Conservation (phyloP, 2,329 filamentous ascomycete species). For the Simplicillium sp. region DNA sequence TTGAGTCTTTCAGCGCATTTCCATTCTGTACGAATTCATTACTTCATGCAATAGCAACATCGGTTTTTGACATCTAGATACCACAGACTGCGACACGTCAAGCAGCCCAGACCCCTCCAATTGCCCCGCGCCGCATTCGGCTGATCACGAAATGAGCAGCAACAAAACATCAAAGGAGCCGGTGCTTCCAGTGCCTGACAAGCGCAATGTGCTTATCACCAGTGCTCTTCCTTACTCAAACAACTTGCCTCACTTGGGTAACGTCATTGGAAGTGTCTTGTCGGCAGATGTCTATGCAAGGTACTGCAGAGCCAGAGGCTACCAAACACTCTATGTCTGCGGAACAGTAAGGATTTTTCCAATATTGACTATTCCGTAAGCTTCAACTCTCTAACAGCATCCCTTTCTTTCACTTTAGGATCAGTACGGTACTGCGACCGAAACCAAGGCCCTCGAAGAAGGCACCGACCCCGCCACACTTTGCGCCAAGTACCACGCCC, state of each 20-base stretch:
- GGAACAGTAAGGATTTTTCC: constrained; percentile 34
- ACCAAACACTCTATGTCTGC: constrained; percentile 76
- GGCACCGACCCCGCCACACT: constrained; percentile 72
- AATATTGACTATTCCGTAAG: background rate
- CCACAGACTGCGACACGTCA: too few relatives aligned
- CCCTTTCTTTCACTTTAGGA: constrained; percentile 34
- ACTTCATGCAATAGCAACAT: too few relatives aligned
- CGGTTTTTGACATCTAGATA: too few relatives aligned
- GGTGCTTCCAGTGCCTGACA: constrained; percentile 58
- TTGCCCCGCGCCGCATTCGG: constrained; percentile 1
- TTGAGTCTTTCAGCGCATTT: too few relatives aligned
- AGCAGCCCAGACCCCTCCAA: background rate
- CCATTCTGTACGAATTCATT: too few relatives aligned
- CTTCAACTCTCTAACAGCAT: background rate
- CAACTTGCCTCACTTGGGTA: constrained; percentile 75
- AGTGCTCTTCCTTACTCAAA: constrained; percentile 79
- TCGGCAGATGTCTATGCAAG: constrained; percentile 80
- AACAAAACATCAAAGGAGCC: constrained; percentile 17
- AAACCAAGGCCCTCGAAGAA: constrained; percentile 90
- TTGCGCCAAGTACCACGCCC: constrained; percentile 84
- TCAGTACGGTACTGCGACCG: constrained; percentile 92
- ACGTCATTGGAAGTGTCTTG: constrained; percentile 79
- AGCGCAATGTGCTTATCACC: constrained; percentile 84
- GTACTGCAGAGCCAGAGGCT: constrained; percentile 71
- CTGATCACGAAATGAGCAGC: constrained; percentile 4